These are phyloP conservation scores for Plasmodium gallinaceum DNA, from an alignment of 169 alveolate species.

Conservation along the genomic window DNA sequence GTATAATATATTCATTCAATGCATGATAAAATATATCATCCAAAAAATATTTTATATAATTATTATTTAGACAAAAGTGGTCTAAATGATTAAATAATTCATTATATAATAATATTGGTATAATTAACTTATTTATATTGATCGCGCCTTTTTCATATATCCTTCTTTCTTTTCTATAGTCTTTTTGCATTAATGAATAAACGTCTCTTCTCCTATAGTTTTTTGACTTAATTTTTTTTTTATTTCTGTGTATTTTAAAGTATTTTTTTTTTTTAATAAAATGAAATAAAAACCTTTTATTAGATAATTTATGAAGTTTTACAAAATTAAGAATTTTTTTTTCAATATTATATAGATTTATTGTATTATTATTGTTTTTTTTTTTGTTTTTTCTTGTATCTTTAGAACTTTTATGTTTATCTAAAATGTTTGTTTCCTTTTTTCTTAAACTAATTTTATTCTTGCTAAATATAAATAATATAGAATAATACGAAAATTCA, in stretches of 20 bases:
- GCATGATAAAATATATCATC: background rate
- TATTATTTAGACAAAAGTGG: constrained; percentile 5
- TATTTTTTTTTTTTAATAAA: background rate
- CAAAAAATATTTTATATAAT: constrained; percentile 12
- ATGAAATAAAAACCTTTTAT: background rate
- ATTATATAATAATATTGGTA: constrained; percentile 19
- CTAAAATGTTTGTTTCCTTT: background rate
- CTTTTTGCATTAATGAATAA: background rate
- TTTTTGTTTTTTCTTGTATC: background rate
- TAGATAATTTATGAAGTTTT: background rate
- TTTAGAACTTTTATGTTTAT: background rate
- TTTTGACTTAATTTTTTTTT: too few species aligned
- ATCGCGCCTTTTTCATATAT: background rate
- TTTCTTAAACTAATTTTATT: background rate
- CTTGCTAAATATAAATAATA: constrained; percentile 2
- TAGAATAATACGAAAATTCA: constrained; percentile 11
- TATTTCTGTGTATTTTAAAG: background rate
- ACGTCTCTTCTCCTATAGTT: too few species aligned
- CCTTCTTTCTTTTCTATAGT: background rate
- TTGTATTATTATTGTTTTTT: background rate
- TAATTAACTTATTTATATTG: background rate
- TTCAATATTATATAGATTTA: background rate
- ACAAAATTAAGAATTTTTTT: constrained; percentile 1
- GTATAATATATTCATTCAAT: constrained; percentile 1
- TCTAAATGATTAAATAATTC: constrained; percentile 6